A percentile compares a stretch with the other conserved stretches of the same genome.
Conservation (phyloP, 2,329 filamentous ascomycete genomes). For the Cercospora janseana region DNA sequence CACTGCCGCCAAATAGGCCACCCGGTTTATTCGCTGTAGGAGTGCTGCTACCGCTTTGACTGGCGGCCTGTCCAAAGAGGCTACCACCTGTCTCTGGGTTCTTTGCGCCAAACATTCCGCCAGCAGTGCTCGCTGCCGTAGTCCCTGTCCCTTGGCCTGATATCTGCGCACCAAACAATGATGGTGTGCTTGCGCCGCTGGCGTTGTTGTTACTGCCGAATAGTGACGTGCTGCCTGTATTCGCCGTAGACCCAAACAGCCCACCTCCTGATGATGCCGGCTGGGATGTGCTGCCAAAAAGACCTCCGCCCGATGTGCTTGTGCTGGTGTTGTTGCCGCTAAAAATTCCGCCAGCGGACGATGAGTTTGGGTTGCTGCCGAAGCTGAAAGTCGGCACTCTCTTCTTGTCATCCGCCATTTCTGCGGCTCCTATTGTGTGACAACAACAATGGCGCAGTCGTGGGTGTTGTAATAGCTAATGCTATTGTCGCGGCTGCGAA, state of each 20-base stretch:
- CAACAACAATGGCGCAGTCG: constrained; percentile 9
- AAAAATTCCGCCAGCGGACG: constrained; percentile 5
- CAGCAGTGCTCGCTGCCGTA: constrained; percentile 7
- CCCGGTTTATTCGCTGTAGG: constrained; percentile 22
- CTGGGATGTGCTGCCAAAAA: constrained; percentile 10
- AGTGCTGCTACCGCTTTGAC: constrained; percentile 23
- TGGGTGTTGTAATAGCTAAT: constrained; percentile 2
- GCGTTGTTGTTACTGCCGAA: constrained; percentile 5
- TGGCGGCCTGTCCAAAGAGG: constrained; percentile 7
- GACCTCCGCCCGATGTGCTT: constrained; percentile 4
- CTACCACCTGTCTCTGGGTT: constrained; percentile 13
- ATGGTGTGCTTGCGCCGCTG: constrained; percentile 17
- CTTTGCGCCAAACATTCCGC: constrained; percentile 17
- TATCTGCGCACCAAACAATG: constrained; percentile 14
- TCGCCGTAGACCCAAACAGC: constrained; percentile 14
- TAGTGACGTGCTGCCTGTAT: constrained; percentile 3
- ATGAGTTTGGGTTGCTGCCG: constrained; percentile 8
- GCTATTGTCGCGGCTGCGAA: constrained; percentile 7
- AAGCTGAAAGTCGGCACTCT: constrained; percentile 23
- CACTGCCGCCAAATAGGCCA: constrained; percentile 19
- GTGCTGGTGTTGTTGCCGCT: constrained; percentile 16
- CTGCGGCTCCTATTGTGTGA: constrained; percentile 12
- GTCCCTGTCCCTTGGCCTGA: constrained; percentile 14
- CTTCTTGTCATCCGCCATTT: constrained; percentile 25
- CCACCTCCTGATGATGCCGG: constrained; percentile 11